Conservation (phyloP, 345 rosid species). For the Melaleuca quinquenervia region DNA sequence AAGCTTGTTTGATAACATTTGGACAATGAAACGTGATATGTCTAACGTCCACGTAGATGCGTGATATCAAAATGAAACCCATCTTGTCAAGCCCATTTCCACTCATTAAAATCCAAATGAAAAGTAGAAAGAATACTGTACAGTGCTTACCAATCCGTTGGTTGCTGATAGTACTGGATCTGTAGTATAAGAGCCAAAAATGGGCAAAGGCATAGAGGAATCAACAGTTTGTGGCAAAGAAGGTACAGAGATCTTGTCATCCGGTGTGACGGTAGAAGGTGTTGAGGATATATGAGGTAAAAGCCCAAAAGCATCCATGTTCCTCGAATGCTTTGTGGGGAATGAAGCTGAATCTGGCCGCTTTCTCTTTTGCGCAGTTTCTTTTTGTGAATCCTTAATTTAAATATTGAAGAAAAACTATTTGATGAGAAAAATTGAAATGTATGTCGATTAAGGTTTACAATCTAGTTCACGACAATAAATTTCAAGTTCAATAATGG, state of each 20-base stretch:
- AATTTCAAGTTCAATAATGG: neutral
- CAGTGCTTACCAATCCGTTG: constrained; percentile 32
- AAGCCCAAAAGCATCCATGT: constrained; percentile 41
- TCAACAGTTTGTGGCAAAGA: constrained; percentile 34
- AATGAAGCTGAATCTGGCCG: constrained; percentile 41
- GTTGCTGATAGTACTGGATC: constrained; percentile 33
- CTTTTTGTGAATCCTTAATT: constrained; percentile 39
- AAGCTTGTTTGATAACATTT: neutral
- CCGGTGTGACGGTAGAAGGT: constrained; percentile 43
- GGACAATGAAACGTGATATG: neutral
- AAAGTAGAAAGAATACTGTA: neutral
- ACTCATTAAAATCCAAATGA: neutral
- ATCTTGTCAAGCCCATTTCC: neutral
- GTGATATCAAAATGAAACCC: neutral
- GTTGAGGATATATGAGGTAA: constrained; percentile 50
- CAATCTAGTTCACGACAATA: neutral
- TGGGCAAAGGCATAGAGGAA: constrained; percentile 40
- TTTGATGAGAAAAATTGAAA: neutral
- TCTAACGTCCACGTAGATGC: neutral
- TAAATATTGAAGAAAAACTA: neutral
- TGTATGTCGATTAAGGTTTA: neutral
- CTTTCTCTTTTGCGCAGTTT: constrained; percentile 38
- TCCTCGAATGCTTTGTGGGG: constrained; percentile 46
- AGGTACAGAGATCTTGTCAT: constrained; percentile 18
- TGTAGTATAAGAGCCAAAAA: constrained; percentile 43